A percentile compares a stretch with the other conserved stretches of the same genome.
Conservation (phyloP, 78 protist species). For the Polysphondylium violaceum region DNA sequence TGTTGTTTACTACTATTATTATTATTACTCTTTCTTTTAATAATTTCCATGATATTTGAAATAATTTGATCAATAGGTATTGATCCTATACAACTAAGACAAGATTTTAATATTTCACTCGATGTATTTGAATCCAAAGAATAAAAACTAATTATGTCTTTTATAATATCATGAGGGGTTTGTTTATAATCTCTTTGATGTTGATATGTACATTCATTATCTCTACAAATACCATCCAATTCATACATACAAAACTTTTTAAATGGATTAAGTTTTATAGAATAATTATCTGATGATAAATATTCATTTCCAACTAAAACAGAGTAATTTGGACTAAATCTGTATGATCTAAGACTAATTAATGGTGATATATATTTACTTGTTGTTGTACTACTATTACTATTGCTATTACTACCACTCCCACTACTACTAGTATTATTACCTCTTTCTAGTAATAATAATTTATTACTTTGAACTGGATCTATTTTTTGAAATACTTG, state of each 20-base stretch:
- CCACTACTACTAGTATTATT: not conserved
- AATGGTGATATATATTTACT: constrained; percentile 24
- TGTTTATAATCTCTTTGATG: constrained; percentile 40
- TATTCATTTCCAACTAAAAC: not conserved
- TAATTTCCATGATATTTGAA: not conserved
- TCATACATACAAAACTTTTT: constrained; percentile 52
- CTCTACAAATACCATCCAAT: constrained; percentile 63
- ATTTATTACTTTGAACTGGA: not conserved
- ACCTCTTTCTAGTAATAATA: not conserved
- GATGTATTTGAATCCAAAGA: not conserved
- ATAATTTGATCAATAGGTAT: not conserved
- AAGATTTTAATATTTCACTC: not conserved
- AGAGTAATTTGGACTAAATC: constrained; percentile 9
- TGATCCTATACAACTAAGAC: not conserved
- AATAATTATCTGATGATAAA: constrained; percentile 14
- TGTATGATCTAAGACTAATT: constrained; percentile 25
- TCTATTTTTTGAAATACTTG: not conserved
- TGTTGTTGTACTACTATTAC: not conserved
- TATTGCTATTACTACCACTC: not conserved
- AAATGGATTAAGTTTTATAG: constrained; percentile 27
- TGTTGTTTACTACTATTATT: not conserved
- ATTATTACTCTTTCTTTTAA: too few species aligned
- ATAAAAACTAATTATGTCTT: constrained; percentile 20
- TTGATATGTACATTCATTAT: constrained; percentile 33
- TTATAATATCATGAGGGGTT: constrained; percentile 13